Evolutionary conservation across 495 filamentous ascomycete species (phyloP).

Genomic region (Hypoxylon fragiforme): DNA sequence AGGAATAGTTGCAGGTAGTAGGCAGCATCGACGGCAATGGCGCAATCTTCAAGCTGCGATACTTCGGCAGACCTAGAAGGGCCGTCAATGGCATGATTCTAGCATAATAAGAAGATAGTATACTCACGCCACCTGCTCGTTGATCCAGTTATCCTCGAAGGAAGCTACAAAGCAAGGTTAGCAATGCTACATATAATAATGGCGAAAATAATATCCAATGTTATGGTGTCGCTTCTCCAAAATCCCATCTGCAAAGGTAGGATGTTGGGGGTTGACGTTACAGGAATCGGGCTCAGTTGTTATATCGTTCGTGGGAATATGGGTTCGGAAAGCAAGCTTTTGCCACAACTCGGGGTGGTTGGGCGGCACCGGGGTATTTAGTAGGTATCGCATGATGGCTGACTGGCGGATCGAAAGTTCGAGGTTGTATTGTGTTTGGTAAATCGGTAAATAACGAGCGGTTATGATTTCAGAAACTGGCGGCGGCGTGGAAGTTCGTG

Average conservation of each 20-base stretch:
- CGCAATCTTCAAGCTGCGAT: conserved; percentile 64
- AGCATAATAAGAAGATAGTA: background rate
- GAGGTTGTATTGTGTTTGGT: background rate
- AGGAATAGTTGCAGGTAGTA: conserved; percentile 82
- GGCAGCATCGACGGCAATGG: conserved; percentile 85
- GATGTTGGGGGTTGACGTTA: no score
- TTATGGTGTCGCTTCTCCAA: no score
- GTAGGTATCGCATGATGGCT: background rate
- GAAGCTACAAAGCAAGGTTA: conserved; percentile 40
- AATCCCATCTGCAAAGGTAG: no score
- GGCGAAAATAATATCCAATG: background rate
- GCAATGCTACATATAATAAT: conserved; percentile 1
- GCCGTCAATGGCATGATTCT: conserved; percentile 1
- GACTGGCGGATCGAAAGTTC: background rate
- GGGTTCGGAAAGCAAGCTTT: no score
- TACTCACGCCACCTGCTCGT: conserved; percentile 47
- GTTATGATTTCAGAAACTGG: no score
- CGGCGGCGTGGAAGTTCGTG: no score
- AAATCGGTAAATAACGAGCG: background rate
- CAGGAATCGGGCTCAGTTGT: no score
- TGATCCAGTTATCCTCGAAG: conserved; percentile 51
- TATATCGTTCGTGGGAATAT: no score
- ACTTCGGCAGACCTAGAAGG: conserved; percentile 39
- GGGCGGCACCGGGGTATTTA: background rate
- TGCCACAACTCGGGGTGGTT: background rate